A percentile compares a stretch with the other conserved stretches of the same genome.
Evolutionary conservation across 2,329 filamentous ascomycete species (phyloP).

Genomic region (Phialophora verrucosa): DNA sequence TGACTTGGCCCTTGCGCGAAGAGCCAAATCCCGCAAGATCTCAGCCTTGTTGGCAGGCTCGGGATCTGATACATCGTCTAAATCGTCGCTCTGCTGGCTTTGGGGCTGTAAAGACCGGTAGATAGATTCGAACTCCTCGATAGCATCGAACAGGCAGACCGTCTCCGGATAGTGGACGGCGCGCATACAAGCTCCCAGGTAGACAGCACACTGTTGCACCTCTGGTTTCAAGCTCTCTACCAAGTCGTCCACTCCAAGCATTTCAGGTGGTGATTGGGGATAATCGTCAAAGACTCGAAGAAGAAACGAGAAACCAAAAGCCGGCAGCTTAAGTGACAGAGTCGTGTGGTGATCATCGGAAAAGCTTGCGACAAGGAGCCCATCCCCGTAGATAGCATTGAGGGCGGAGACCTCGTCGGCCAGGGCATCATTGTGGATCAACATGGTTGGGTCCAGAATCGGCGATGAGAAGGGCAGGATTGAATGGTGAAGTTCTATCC

Average conservation of each 20-base stretch:
- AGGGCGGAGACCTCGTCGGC: constrained; percentile 23
- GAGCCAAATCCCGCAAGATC: constrained; percentile 6
- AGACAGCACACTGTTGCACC: constrained; percentile 10
- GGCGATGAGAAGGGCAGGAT: not conserved
- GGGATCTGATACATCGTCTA: not conserved
- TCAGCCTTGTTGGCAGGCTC: not conserved
- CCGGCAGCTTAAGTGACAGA: constrained; percentile 6
- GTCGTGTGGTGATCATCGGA: constrained; percentile 20
- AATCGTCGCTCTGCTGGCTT: no score
- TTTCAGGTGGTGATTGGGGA: constrained; percentile 11
- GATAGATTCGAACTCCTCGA: constrained; percentile 17
- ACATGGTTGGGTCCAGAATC: not conserved
- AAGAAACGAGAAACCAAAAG: constrained; percentile 19
- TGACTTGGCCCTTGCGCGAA: not conserved
- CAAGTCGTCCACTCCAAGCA: constrained; percentile 21
- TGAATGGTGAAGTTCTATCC: not conserved
- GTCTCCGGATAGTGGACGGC: constrained; percentile 13
- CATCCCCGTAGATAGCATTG: constrained; percentile 27
- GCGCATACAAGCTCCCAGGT: constrained; percentile 16
- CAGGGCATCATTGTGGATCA: constrained; percentile 10
- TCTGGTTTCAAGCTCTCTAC: constrained; percentile 10
- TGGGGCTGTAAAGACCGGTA: not conserved
- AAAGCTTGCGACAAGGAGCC: constrained; percentile 10
- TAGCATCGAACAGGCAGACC: constrained; percentile 21
- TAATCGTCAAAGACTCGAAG: constrained; percentile 20